These are phyloP conservation scores for Tephrocybe sp. DNA, from an alignment of 768 basidiomycete genomes.

Conservation along the genomic window DNA sequence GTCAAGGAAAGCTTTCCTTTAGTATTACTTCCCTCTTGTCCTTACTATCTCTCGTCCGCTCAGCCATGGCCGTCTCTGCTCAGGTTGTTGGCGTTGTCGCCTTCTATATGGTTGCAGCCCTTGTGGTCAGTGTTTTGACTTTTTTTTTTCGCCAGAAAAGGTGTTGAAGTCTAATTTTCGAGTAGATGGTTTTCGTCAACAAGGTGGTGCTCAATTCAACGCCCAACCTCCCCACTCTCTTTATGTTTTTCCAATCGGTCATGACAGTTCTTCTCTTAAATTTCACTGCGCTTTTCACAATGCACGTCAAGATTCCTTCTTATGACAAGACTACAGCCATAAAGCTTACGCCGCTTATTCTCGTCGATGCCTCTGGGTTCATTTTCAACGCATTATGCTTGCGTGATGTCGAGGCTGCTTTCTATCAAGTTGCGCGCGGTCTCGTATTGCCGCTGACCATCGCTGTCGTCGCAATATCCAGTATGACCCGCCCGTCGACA, in stretches of 20 bases:
- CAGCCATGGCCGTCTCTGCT: slow-evolving; percentile 18
- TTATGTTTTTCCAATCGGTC: slow-evolving; percentile 28
- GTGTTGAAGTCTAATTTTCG: neutral
- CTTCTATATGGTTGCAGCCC: slow-evolving; percentile 68
- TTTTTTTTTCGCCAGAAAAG: no score
- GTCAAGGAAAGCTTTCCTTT: neutral
- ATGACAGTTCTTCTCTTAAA: slow-evolving; percentile 25
- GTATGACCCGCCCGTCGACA: slow-evolving; percentile 55
- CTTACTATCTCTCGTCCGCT: neutral
- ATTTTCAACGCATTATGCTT: slow-evolving; percentile 23
- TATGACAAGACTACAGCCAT: slow-evolving; percentile 17
- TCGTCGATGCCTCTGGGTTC: slow-evolving; percentile 38
- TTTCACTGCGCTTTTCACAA: slow-evolving; percentile 20
- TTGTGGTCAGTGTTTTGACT: slow-evolving; percentile 51
- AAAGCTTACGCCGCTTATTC: slow-evolving; percentile 22
- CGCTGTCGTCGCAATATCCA: slow-evolving; percentile 59
- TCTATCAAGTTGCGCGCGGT: slow-evolving; percentile 80
- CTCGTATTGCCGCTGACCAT: slow-evolving; percentile 80
- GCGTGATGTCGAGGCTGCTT: slow-evolving; percentile 66
- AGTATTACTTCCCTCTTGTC: neutral
- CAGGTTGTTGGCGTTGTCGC: slow-evolving; percentile 39
- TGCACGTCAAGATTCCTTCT: slow-evolving; percentile 23
- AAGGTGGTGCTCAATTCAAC: slow-evolving; percentile 24
- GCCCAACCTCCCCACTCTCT: slow-evolving; percentile 26
- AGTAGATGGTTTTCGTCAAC: slow-evolving; percentile 72